Percentiles rank a stretch among this genome's conserved stretches.
Evolutionary conservation across 306 rosid genomes (phyloP).

Genomic region (Quercus mongolica): DNA sequence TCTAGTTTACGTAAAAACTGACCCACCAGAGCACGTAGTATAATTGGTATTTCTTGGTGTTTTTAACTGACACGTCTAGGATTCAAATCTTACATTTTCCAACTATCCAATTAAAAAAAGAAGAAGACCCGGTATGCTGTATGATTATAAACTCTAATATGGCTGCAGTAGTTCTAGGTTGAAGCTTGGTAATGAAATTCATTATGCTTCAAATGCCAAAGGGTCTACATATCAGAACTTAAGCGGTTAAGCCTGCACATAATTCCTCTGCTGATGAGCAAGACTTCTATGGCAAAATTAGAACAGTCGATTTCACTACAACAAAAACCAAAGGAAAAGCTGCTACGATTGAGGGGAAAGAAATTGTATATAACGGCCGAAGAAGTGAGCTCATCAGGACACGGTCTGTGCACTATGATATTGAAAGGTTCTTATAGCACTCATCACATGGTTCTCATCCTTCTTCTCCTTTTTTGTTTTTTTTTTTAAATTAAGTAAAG

Average conservation of each 20-base stretch:
- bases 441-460: not conserved
- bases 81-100: too few relatives aligned
- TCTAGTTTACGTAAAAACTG: not conserved
- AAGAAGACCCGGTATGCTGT: too few relatives aligned
- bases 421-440: not conserved
- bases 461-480: not conserved
- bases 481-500: not conserved
- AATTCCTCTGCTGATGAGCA: conserved; percentile 50
- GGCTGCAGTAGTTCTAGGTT: conserved; percentile 43
- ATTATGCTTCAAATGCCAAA: conserved; percentile 59
- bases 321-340: conserved; percentile 51
- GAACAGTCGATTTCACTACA: conserved; percentile 62
- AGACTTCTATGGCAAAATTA: conserved; percentile 51
- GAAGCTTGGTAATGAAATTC: conserved; percentile 60
- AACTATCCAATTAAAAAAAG: too few relatives aligned
- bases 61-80: too few relatives aligned
- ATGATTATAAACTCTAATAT: not conserved
- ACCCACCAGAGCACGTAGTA: too few relatives aligned
- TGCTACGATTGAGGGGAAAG: conserved; percentile 56
- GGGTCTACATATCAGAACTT: conserved; percentile 57
- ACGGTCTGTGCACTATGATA: not conserved
- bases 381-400: conserved; percentile 51
- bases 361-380: conserved; percentile 29
- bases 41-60: too few relatives aligned
- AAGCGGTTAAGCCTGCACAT: conserved; percentile 72